A percentile compares a stretch with the other conserved stretches of the same genome.
phyloP scores from a whole-genome alignment of 73 alveolate species.

The Stentor coeruleus region DNA sequence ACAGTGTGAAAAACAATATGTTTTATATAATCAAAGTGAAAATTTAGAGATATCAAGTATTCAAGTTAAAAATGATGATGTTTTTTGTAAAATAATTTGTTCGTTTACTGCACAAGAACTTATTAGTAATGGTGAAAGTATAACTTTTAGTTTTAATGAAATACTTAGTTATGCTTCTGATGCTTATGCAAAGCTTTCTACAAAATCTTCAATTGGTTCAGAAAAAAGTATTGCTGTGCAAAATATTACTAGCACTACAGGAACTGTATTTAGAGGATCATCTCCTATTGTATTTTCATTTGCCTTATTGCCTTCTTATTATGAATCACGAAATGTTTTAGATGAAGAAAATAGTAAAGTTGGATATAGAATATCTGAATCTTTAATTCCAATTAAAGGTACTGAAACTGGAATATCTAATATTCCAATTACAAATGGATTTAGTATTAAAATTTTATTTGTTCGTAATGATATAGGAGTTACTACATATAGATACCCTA shows the following conservation, averaged over 20 bases:
- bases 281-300: no score
- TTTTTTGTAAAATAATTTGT: not conserved
- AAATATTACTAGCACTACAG: not conserved
- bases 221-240: not conserved
- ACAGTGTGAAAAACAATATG: not conserved
- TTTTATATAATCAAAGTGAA: not conserved
- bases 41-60: no score
- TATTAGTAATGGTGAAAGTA: not conserved
- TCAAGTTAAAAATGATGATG: not conserved
- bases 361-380: not conserved
- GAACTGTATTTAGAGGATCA: not conserved
- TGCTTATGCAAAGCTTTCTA: not conserved
- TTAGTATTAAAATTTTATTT: not conserved
- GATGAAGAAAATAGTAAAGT: not conserved
- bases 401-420: not conserved
- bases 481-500: not conserved
- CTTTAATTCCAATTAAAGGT: not conserved
- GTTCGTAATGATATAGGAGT: not conserved
- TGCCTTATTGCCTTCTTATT: not conserved
- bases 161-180: not conserved
- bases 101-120: not conserved
- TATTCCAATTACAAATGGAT: not conserved
- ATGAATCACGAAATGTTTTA: no score
- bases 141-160: not conserved
- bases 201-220: not conserved